Percentiles rank a stretch among this genome's conserved stretches.
Evolutionary conservation across 306 rosid species (phyloP).

Genomic region (Malus asiatica): DNA sequence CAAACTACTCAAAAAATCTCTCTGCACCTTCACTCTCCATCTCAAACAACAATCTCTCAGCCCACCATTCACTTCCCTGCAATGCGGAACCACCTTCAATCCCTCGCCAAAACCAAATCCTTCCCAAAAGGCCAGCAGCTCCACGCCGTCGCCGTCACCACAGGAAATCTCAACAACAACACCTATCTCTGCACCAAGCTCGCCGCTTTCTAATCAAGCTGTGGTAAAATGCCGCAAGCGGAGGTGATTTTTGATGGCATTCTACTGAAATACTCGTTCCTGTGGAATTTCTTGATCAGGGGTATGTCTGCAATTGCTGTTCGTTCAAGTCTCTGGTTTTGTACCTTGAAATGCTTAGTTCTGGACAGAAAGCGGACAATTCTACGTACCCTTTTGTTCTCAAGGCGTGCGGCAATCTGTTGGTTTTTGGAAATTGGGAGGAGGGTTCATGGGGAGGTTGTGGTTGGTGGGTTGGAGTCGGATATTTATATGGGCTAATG

Average conservation of each 20-base stretch:
- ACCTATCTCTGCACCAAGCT: conserved; percentile 45
- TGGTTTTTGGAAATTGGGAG: conserved; percentile 32
- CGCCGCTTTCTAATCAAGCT: conserved; percentile 43
- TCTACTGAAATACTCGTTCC: conserved; percentile 31
- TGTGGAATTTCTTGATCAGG: conserved; percentile 50
- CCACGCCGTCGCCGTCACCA: conserved; percentile 33
- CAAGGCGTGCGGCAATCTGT: conserved; percentile 51
- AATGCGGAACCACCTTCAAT: conserved; percentile 48
- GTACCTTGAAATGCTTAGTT: conserved; percentile 40
- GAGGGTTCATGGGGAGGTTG: conserved; percentile 40
- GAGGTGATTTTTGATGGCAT: conserved; percentile 32
- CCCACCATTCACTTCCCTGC: conserved; percentile 32
- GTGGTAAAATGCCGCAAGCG: conserved; percentile 39
- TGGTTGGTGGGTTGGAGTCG: conserved; percentile 37
- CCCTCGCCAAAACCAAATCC: conserved; percentile 37
- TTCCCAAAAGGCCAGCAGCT: conserved; percentile 35
- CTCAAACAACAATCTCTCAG: not conserved
- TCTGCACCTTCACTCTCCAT: not conserved
- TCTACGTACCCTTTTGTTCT: conserved; percentile 59
- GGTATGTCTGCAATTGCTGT: conserved; percentile 33
- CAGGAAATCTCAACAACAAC: conserved; percentile 34
- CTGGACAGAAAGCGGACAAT: conserved; percentile 36
- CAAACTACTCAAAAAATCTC: conserved; percentile 16
- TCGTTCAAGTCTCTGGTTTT: conserved; percentile 23
- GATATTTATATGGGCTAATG: conserved; percentile 48